Evolutionary conservation across 805 yeast species (phyloP), one percentile per base, ranked within the genome.

Genomic region (Maudiozyma turicensis): DNA sequence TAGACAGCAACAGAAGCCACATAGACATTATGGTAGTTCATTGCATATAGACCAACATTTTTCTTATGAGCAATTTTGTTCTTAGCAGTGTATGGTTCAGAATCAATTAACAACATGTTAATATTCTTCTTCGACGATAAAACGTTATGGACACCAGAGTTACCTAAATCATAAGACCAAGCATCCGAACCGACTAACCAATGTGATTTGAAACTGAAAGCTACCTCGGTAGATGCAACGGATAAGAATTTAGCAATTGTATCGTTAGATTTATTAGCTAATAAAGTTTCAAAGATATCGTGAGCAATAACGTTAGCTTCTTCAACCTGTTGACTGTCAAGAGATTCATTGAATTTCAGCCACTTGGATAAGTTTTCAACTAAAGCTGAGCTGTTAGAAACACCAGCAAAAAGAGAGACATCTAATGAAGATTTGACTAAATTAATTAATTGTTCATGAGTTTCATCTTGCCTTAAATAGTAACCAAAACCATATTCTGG

Each of bases 101-200:
- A 84, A 64, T 91, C 97, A 59, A 91, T 82, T 51, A 91, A 74
- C 60, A 91, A 76, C 77, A 91, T 76, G 65, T 91, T 91, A 57
- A 91, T 70, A 63, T 88, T 86, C 63, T 80, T 75, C 43, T 82
- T 82, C 0, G 90, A 81, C 30, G 89, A 69, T 43, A 91, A 71
- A 4, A 88, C 82, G 58, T 84, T 83, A 65, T 91, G 97, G 46
- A 91, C 82, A 64, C 97, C 96, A 6, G 96, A 84, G 53, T 85
- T 73, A 41, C 98, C 98, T 57, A 87, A 72, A 69, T 91, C 98
- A 63, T 83, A 89, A 20, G 96, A 78, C 98, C 98, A 91, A 33
- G 93, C 80, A 65, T 91, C 98, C 15, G 96, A 88, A 33, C 97
- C 96, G 49, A 91, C 73, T 51, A 91, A 73, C 98, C 98, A 91